Conservation (phyloP, 208 protist genomes). For the Acanthamoeba castellanii region DNA sequence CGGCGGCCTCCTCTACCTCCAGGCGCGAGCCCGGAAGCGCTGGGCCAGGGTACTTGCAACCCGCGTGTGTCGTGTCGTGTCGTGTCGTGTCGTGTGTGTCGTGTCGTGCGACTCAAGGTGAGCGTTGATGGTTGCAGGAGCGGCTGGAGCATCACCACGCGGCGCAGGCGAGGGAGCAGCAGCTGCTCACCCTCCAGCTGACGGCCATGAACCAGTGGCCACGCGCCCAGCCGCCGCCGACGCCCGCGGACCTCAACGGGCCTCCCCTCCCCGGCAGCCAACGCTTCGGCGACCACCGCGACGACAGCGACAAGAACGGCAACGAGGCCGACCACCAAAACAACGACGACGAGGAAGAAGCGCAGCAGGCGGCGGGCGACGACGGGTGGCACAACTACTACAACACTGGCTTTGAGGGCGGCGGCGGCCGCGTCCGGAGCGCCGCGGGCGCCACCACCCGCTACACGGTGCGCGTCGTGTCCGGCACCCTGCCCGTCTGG, state of each 20-base stretch:
- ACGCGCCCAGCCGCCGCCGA: no score
- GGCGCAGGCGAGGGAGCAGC: not conserved
- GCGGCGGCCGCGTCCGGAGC: no score
- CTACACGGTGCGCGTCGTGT: not conserved
- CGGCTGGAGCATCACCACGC: not conserved
- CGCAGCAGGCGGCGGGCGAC: not conserved
- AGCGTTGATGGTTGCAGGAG: not conserved
- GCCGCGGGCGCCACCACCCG: not conserved
- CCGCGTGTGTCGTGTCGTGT: not conserved
- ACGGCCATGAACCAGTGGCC: not conserved
- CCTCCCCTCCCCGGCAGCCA: constrained; percentile 1
- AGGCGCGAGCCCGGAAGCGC: not conserved
- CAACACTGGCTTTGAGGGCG: not conserved
- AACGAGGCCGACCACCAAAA: not conserved
- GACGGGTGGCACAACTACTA: not conserved
- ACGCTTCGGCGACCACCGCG: not conserved
- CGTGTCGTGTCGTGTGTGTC: no score
- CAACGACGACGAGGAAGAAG: not conserved
- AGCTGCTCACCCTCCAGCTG: not conserved
- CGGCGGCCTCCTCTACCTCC: not conserved
- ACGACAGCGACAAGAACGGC: no score
- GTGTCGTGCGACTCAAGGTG: not conserved
- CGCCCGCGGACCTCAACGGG: no score
- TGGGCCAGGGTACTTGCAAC: not conserved
- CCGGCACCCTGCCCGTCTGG: not conserved